Evolutionary conservation across 148 eudicot species (phyloP).

Genomic region (Polygonum maritimum): DNA sequence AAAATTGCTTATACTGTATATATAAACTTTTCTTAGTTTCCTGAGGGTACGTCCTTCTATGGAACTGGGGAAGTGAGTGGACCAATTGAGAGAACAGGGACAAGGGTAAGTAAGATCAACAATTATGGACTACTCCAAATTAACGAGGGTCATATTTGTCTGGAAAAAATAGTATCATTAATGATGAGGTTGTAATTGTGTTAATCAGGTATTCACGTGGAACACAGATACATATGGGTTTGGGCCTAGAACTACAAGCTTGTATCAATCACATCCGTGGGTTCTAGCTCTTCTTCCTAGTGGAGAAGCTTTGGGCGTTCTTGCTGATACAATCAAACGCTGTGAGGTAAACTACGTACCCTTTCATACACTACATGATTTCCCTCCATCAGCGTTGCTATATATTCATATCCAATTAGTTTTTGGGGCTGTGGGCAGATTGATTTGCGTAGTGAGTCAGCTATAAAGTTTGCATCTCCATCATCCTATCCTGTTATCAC

Average conservation of each 20-base stretch:
- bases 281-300: conserved; percentile 74
- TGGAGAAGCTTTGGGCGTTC: conserved; percentile 85
- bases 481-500: conserved; percentile 66
- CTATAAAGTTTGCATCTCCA: conserved; percentile 45
- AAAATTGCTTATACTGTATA: no score
- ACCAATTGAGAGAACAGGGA: conserved; percentile 89
- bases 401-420: background rate
- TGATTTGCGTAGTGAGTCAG: conserved; percentile 67
- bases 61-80: conserved; percentile 99
- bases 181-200: background rate
- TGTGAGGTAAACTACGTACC: conserved; percentile 56
- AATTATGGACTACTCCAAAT: background rate
- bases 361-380: background rate
- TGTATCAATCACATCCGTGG: conserved; percentile 98
- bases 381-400: background rate
- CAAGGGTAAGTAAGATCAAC: conserved; percentile 45
- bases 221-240: conserved; percentile 97
- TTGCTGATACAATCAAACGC: conserved; percentile 86
- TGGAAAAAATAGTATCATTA: background rate
- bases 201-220: conserved; percentile 75
- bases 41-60: conserved; percentile 74
- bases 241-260: conserved; percentile 79
- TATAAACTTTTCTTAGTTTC: conserved; percentile 35
- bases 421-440: conserved; percentile 33
- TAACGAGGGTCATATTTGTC: background rate